Percentiles rank a stretch among this genome's conserved stretches.
Conservation (phyloP, 192 early-diverging fungal genomes). For the Umbelopsis ramanniana region DNA sequence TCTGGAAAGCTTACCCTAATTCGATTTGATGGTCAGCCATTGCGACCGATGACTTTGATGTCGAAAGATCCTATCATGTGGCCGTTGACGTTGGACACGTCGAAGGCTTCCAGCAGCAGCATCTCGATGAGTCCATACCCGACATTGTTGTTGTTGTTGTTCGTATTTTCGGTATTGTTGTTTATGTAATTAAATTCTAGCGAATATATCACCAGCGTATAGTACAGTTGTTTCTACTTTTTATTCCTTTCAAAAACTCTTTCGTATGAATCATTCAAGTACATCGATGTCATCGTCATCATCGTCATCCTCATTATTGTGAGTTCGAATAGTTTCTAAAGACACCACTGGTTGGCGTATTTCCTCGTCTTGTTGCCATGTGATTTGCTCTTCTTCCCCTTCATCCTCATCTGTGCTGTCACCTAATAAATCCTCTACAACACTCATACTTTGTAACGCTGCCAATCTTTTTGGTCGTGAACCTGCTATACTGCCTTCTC, state of each 20-base stretch:
- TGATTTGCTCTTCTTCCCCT: not conserved
- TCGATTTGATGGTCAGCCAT: conserved; percentile 24
- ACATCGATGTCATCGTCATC: conserved; percentile 16
- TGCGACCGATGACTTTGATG: conserved; percentile 19
- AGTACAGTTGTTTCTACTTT: not conserved
- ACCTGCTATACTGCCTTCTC: not conserved
- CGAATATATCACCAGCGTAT: not conserved
- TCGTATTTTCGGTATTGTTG: too few relatives aligned
- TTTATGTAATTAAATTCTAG: not conserved
- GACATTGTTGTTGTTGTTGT: not conserved
- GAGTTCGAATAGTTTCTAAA: conserved; percentile 7
- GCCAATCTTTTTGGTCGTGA: conserved; percentile 14
- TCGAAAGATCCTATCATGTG: conserved; percentile 14
- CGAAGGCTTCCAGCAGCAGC: not conserved
- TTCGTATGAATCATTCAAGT: not conserved
- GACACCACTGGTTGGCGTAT: not conserved
- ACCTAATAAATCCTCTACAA: conserved; percentile 10
- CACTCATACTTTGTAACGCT: conserved; percentile 19
- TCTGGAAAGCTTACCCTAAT: not conserved
- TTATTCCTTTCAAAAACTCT: too few relatives aligned
- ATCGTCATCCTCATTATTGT: conserved; percentile 3
- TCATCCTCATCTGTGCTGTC: not conserved
- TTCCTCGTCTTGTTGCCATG: not conserved
- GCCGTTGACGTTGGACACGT: not conserved
- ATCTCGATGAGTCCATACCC: not conserved